A percentile compares a stretch with the other conserved stretches of the same genome.
These are phyloP conservation scores for Senna siamea DNA, from an alignment of 306 rosid genomes.

Conservation along the genomic window DNA sequence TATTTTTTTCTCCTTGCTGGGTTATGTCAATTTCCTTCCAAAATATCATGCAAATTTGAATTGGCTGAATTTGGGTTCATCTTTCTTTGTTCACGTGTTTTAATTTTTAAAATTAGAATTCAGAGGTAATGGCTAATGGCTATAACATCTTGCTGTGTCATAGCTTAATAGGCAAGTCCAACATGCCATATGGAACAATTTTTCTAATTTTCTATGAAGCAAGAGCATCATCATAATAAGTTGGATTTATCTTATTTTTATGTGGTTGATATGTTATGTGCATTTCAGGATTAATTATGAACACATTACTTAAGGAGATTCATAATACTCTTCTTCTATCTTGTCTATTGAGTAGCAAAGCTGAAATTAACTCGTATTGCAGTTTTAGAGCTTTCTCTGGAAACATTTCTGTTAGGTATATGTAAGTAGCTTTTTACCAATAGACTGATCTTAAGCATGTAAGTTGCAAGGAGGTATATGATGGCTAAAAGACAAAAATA, in stretches of 20 bases:
- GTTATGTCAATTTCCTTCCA: constrained; percentile 16
- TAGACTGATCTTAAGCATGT: too few species aligned
- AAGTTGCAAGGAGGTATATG: too few species aligned
- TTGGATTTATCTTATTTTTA: constrained; percentile 8
- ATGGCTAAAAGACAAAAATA: not conserved
- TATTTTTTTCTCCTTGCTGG: not conserved
- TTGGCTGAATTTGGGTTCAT: not conserved
- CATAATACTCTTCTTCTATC: not conserved
- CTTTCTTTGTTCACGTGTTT: not conserved
- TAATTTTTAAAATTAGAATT: constrained; percentile 2
- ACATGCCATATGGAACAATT: constrained; percentile 13
- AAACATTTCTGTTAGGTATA: too few species aligned
- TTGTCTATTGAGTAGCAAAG: not conserved
- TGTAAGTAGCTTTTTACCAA: not conserved
- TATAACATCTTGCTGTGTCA: not conserved
- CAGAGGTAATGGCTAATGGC: not conserved
- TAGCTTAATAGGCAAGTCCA: not conserved
- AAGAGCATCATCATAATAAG: not conserved
- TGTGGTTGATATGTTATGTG: not conserved
- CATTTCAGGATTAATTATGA: not conserved
- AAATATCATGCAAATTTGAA: constrained; percentile 13
- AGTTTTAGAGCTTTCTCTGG: constrained; percentile 13
- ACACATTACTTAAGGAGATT: not conserved
- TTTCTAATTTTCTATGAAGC: too few species aligned
- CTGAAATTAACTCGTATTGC: not conserved